These are phyloP conservation scores for Leccinum truebloodii DNA, from an alignment of 768 basidiomycete species.

Conservation along the genomic window DNA sequence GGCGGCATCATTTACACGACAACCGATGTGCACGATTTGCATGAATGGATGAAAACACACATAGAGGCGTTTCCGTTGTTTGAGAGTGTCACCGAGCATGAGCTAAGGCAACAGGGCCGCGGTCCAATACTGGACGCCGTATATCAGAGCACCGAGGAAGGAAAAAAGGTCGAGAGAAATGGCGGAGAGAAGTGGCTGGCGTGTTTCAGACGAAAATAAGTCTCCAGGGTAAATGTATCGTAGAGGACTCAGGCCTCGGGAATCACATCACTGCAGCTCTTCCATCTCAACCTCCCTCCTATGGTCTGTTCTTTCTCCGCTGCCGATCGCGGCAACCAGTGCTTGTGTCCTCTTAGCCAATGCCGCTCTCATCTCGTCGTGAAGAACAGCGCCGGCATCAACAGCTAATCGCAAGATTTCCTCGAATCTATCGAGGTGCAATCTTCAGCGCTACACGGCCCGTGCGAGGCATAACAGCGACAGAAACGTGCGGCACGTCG, in stretches of 20 bases:
- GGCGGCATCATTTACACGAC: slow-evolving; percentile 98
- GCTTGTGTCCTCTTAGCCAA: slow-evolving; percentile 61
- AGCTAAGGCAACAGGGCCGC: slow-evolving; percentile 72
- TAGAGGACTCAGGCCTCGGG: no score
- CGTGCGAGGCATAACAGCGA: slow-evolving; percentile 86
- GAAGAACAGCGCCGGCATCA: slow-evolving; percentile 75
- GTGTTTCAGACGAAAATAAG: slow-evolving; percentile 72
- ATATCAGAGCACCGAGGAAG: slow-evolving; percentile 89
- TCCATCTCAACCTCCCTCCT: slow-evolving; percentile 40
- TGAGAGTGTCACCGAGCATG: slow-evolving; percentile 71
- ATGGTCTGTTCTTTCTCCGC: slow-evolving; percentile 37
- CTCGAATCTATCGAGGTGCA: slow-evolving; percentile 90
- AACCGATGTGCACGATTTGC: slow-evolving; percentile 93
- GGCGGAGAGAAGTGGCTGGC: slow-evolving; percentile 89
- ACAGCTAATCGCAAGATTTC: slow-evolving; percentile 81
- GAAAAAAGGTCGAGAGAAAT: slow-evolving; percentile 94
- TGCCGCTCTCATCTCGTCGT: slow-evolving; percentile 79
- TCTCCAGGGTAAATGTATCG: slow-evolving; percentile 12
- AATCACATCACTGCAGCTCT: slow-evolving; percentile 33
- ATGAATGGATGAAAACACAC: slow-evolving; percentile 94
- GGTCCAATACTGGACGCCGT: slow-evolving; percentile 82
- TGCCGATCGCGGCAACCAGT: slow-evolving; percentile 64
- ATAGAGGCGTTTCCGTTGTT: slow-evolving; percentile 89
- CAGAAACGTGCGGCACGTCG: slow-evolving; percentile 84
- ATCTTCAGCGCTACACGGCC: slow-evolving; percentile 78